Evolutionary conservation across 768 basidiomycete genomes (phyloP).

Genomic region (Trametes punicea): DNA sequence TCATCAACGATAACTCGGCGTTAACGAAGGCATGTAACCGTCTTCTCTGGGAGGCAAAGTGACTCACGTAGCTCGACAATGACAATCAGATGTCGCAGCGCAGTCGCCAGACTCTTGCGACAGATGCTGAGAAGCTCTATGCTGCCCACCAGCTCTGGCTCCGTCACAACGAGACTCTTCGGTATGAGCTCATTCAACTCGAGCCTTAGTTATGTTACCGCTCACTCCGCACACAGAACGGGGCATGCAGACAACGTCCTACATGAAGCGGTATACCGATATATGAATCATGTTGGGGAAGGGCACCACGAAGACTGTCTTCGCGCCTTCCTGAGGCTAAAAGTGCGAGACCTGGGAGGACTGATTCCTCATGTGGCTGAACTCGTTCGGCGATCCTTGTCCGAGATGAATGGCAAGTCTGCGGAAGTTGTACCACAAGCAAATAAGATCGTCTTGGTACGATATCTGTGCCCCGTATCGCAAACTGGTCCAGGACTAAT

Average conservation of each 20-base stretch:
- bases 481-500: neutral
- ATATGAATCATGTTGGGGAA: conserved; percentile 59
- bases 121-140: conserved; percentile 84
- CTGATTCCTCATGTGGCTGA: conserved; percentile 61
- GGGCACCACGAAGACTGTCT: conserved; percentile 69
- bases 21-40: conserved; percentile 57
- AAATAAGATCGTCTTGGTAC: conserved; percentile 65
- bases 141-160: conserved; percentile 81
- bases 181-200: conserved; percentile 39
- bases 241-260: conserved; percentile 60
- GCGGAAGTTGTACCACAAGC: conserved; percentile 56
- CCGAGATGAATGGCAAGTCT: conserved; percentile 42
- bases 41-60: neutral
- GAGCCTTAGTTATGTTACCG: neutral
- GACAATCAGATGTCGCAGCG: conserved; percentile 83
- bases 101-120: conserved; percentile 69
- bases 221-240: conserved; percentile 35
- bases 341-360: conserved; percentile 61
- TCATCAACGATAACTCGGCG: conserved; percentile 84
- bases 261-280: conserved; percentile 64
- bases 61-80: neutral
- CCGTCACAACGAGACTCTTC: conserved; percentile 63
- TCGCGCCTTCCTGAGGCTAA: conserved; percentile 78
- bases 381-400: conserved; percentile 42
- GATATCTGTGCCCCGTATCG: conserved; percentile 29